Evolutionary conservation across 2,329 filamentous ascomycete species (phyloP), one percentile per base, ranked within the genome.

Genomic region (Alternaria conjuncta): DNA sequence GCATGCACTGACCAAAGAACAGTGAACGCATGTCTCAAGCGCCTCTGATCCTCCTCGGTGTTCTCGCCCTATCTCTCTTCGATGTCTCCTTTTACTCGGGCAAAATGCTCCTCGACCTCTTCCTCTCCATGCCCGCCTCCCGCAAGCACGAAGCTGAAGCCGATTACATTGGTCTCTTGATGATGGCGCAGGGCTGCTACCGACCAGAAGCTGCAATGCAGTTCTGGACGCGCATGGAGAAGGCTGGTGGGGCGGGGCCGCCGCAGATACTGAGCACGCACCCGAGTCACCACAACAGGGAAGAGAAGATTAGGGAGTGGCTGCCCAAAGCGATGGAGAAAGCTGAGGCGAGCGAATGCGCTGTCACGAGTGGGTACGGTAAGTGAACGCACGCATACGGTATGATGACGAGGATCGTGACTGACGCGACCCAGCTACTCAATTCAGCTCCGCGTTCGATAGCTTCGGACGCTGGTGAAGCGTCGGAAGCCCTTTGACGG

Each of bases 161-260:
- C 0, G 92, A 95, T 74, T 92, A 92, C 71, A 93, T 94, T 51
- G 92, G 92, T 0, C 79, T 94, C 32, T 88, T 94, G 86, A 91
- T 94, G 86, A 94, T 94, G 90, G 88, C 91, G 0, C 88, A 92
- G 80, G 90, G 89, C 25, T 94, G 92, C 80, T 94, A 91, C 75
- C 85, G 93, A 65, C 92, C 92, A 1, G 80, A 84, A 12, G 87
- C 88, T 64, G 91, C 92, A 0, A 82, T 90, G 46, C 83, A 82
- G 0, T 87, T 94, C 63, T 87, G 85, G 85, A 71, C 76, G 23
- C 81, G 89, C 54, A 92, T 93, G 89, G 88, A 91, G 66, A 75
- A 77, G 43, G 75, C 80, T 12, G 82, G 83, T 25, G 78, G 85
- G 49, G 71, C 74, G 6, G 84, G 86, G 60, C 84, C 87, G 32